phyloP scores from a whole-genome alignment of 805 yeast species.

The Zygosaccharomyces lentus region DNA sequence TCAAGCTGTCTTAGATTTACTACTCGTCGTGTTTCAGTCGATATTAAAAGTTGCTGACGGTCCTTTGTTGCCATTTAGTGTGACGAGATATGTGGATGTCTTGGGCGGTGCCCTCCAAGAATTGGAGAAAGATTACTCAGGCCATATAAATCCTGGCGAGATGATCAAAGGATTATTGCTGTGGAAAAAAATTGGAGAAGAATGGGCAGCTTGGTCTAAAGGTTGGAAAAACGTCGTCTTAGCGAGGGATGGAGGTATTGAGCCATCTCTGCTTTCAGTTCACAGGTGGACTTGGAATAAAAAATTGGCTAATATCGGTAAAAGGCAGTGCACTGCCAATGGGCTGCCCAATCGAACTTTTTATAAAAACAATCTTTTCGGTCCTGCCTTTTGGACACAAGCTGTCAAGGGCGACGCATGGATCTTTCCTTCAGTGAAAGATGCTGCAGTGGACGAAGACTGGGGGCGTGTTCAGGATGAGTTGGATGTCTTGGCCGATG shows the following conservation, averaged over 20 bases:
- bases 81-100: constrained; percentile 43
- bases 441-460: constrained; percentile 49
- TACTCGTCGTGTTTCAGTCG: constrained; percentile 50
- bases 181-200: constrained; percentile 44
- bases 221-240: constrained; percentile 60
- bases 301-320: constrained; percentile 54
- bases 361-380: constrained; percentile 63
- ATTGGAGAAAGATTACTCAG: constrained; percentile 32
- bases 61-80: constrained; percentile 70
- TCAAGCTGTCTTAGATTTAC: constrained; percentile 49
- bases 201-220: constrained; percentile 50
- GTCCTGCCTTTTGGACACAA: constrained; percentile 61
- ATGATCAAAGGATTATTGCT: constrained; percentile 33
- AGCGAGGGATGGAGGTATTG: constrained; percentile 51
- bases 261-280: constrained; percentile 67
- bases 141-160: constrained; percentile 29
- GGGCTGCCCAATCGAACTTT: constrained; percentile 54
- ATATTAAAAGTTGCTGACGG: constrained; percentile 62
- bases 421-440: constrained; percentile 74
- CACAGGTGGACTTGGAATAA: constrained; percentile 80
- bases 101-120: constrained; percentile 45
- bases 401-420: constrained; percentile 44
- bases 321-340: constrained; percentile 43
- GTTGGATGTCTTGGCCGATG: constrained; percentile 41
- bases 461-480: constrained; percentile 53